Evolutionary conservation across 805 yeast genomes (phyloP).

Genomic region (Nakazawaea laoshanensis): DNA sequence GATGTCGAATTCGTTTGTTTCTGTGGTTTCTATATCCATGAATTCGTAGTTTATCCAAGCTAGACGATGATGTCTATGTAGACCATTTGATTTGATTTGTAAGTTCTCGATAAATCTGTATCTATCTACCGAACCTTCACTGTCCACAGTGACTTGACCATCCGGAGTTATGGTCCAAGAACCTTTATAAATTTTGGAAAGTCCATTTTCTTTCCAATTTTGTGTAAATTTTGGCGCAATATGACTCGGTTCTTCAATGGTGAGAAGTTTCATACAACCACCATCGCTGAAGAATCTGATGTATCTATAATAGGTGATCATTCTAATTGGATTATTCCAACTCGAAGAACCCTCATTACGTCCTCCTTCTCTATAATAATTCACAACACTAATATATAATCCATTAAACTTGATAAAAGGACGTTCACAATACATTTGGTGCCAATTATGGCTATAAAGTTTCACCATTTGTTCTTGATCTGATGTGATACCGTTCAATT

Average conservation of each 20-base stretch:
- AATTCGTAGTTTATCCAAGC: conserved; percentile 64
- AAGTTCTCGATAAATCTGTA: conserved; percentile 59
- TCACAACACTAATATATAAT: conserved; percentile 76
- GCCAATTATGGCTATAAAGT: conserved; percentile 35
- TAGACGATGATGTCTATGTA: conserved; percentile 56
- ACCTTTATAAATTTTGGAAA: conserved; percentile 37
- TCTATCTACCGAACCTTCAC: conserved; percentile 50
- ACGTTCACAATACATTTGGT: conserved; percentile 47
- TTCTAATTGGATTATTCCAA: conserved; percentile 69
- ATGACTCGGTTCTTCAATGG: conserved; percentile 61
- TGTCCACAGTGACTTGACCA: conserved; percentile 41
- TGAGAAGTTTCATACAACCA: conserved; percentile 55
- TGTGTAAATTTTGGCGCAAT: conserved; percentile 50
- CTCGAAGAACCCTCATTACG: conserved; percentile 55
- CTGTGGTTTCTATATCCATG: conserved; percentile 44
- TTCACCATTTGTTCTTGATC: conserved; percentile 27
- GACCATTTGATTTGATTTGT: conserved; percentile 51
- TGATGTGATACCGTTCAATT: conserved; percentile 25
- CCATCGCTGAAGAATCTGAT: conserved; percentile 78
- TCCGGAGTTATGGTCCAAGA: conserved; percentile 50
- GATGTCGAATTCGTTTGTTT: conserved; percentile 45
- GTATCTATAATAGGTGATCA: conserved; percentile 85
- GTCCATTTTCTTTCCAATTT: conserved; percentile 21
- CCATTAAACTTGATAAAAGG: conserved; percentile 82
- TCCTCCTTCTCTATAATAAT: conserved; percentile 79